phyloP scores from a whole-genome alignment of 495 filamentous ascomycete genomes.

The Talaromyces ruber region DNA sequence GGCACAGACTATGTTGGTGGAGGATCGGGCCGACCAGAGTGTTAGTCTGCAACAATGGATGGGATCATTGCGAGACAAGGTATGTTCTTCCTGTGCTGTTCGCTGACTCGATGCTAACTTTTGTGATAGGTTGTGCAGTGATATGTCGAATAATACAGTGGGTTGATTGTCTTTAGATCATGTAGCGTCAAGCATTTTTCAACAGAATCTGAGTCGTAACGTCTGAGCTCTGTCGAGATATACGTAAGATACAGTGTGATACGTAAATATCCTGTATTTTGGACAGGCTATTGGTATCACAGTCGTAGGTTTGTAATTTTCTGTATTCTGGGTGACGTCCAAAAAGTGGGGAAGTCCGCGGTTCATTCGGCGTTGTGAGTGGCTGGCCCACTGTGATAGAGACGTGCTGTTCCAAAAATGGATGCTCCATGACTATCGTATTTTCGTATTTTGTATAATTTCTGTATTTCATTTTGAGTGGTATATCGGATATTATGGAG shows the following conservation, averaged over 20 bases:
- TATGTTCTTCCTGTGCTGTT: constrained; percentile 39
- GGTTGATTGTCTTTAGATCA: constrained; percentile 3
- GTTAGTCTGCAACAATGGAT: constrained; percentile 91
- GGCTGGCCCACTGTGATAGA: background rate
- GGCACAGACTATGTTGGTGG: constrained; percentile 92
- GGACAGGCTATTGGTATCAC: background rate
- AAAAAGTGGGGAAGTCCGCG: constrained; percentile 1
- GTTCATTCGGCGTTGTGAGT: background rate
- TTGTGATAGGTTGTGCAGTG: constrained; percentile 12
- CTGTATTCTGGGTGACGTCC: background rate
- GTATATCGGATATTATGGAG: background rate
- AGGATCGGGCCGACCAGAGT: constrained; percentile 90
- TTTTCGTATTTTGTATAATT: background rate
- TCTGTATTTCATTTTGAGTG: background rate
- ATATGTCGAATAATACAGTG: background rate
- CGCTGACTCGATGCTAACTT: background rate
- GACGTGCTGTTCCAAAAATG: background rate
- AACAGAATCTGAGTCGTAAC: background rate
- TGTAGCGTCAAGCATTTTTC: constrained; percentile 7
- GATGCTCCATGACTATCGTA: background rate
- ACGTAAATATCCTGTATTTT: background rate
- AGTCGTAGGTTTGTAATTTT: background rate
- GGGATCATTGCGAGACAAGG: constrained; percentile 90
- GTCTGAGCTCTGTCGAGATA: background rate
- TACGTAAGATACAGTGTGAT: background rate